Base-by-base conservation (phyloP, 306 rosid genomes). In the Trifolium subterraneum region DNA sequence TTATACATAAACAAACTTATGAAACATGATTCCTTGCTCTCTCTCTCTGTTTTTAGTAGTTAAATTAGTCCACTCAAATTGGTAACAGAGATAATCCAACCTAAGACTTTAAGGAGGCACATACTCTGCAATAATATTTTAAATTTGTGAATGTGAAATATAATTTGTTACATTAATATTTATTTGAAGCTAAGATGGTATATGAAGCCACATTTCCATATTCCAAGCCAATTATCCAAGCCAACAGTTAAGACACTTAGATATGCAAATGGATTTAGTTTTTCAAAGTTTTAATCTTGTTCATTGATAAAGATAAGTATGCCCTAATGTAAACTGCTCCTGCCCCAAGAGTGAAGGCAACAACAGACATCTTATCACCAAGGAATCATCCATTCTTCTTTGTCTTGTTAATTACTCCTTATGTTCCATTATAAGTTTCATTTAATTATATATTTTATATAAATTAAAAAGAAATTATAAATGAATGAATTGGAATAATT, bases 301-400 rank as follows among this genome's bases (percentile, higher is more conserved):
- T n/a, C 23, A 29, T 61, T 31, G 12, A 61, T 61, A 50, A n/a
- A 38, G 19, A 41, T 15, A 48, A 29, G 33, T 29, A 20, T 50
- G 33, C 10, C 33, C 62, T 14, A 55, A 55, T 20, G 29, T 20
- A 20, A 22, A 29, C 6, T 54, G 60, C 25, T 4, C 6, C 6
- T 25, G 4, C 65, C 73, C 79, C 10, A 16, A 52, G 73, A 38
- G 72, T n/a, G 33, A 75, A 25, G 67, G 56, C 59, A 75, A 38
- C 73, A 51, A 52, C 22, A 23, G 64, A 74, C 16, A 7, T 22
- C 31, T 23, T 76, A 12, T 58, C 38, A 58, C 64, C 39, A 59
- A 27, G 31, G 13, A 31, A 61, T 60, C 42, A 3, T 7, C 20
- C 42, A 7, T 61, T 31, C 10, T 3, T 29, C 8, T 29, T 60